Evolutionary conservation across 306 rosid genomes (phyloP).

Genomic region (apple (Malus domestica)): ASM211411v1 NC_041794.1:28578501-28579000

Average conservation of each 20-base stretch:
- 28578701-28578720: not conserved
- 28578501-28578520: not conserved
- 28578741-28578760: not conserved
- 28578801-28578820: not conserved
- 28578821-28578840: not conserved
- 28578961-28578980: conserved; percentile 25
- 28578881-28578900: conserved; percentile 40
- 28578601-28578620: not conserved
- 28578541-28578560: not conserved
- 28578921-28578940: conserved; percentile 12
- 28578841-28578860: not conserved
- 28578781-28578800: not conserved
- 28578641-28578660: not conserved
- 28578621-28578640: not conserved
- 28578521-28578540: not conserved
- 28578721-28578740: not conserved
- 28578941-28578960: conserved; percentile 20
- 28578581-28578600: not conserved
- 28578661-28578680: not conserved
- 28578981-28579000: conserved; percentile 32
- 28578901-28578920: conserved; percentile 13
- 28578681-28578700: not conserved
- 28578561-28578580: not conserved
- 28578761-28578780: not conserved
- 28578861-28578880: conserved; percentile 7